Conservation (phyloP, 129 eudicot species). For the Escallonia herrerae region DNA sequence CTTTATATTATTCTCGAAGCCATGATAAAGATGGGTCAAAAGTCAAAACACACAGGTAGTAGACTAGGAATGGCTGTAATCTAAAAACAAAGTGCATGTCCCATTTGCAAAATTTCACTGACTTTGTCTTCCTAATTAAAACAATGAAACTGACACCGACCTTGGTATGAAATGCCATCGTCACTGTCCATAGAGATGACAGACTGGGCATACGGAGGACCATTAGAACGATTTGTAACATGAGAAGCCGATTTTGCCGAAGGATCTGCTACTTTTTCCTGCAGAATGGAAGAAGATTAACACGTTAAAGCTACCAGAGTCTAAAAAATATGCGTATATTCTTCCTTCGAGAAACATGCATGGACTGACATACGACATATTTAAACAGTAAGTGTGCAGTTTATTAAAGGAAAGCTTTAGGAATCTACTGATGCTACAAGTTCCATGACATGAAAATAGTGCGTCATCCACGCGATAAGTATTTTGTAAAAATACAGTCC, state of each 20-base stretch:
- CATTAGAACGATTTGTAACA: slow-evolving; percentile 63
- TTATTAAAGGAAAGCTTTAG: not conserved
- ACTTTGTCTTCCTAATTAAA: not conserved
- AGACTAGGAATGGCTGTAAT: too few relatives aligned
- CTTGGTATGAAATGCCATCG: slow-evolving; percentile 83
- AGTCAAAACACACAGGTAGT: too few relatives aligned
- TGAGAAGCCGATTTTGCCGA: slow-evolving; percentile 63
- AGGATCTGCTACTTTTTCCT: slow-evolving; percentile 86
- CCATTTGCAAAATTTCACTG: not conserved
- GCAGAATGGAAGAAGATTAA: not conserved
- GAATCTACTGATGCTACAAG: too few relatives aligned
- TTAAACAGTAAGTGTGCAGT: not conserved
- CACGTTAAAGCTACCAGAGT: not conserved
- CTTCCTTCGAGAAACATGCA: not conserved
- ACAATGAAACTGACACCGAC: slow-evolving; percentile 22
- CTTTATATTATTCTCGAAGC: too few relatives aligned
- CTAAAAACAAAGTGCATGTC: not conserved
- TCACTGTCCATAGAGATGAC: slow-evolving; percentile 66
- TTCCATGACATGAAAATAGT: too few relatives aligned
- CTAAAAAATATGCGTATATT: not conserved
- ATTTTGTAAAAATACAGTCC: too few relatives aligned
- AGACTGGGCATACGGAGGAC: slow-evolving; percentile 75
- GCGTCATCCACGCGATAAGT: too few relatives aligned
- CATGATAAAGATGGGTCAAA: too few relatives aligned
- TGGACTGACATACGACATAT: not conserved